A percentile compares a stretch with the other conserved stretches of the same genome.
Conservation (phyloP, 371 early-diverging fungal species). For the Conidiobolus incongruus region DNA sequence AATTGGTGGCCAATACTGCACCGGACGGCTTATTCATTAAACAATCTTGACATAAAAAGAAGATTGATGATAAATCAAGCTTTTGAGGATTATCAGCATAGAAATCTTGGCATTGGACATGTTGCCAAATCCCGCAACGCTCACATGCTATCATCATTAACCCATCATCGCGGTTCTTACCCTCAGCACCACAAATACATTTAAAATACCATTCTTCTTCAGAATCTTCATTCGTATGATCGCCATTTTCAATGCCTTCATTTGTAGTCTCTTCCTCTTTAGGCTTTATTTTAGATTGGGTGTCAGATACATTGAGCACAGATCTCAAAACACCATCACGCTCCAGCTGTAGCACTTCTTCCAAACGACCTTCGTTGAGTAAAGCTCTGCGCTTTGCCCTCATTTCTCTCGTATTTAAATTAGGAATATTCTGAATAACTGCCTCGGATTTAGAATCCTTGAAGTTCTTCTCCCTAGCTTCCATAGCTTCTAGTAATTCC, state of each 20-base stretch:
- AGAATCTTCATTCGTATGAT: not conserved
- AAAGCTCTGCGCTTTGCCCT: not conserved
- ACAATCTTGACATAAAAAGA: not conserved
- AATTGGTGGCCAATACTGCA: too few relatives aligned
- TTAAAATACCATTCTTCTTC: not conserved
- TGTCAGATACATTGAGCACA: too few relatives aligned
- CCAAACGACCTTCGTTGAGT: not conserved
- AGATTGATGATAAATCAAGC: not conserved
- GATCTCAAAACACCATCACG: too few relatives aligned
- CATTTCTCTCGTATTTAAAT: not conserved
- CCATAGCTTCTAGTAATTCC: not conserved
- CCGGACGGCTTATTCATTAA: too few relatives aligned
- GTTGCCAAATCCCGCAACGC: constrained; percentile 1
- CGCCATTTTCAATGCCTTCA: not conserved
- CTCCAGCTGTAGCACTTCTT: not conserved
- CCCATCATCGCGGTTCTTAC: constrained; percentile 1
- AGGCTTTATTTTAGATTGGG: too few relatives aligned
- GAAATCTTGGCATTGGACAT: not conserved
- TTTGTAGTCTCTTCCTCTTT: not conserved
- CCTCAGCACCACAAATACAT: constrained; percentile 1
- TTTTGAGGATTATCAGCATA: not conserved
- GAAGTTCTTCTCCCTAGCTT: not conserved
- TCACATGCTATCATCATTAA: not conserved
- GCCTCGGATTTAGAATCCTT: not conserved
- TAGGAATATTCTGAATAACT: not conserved